Evolutionary conservation across 1,284 basidiomycete genomes (phyloP), one percentile per base, ranked within the genome.

Genomic region (Hemileia vastatrix): DNA sequence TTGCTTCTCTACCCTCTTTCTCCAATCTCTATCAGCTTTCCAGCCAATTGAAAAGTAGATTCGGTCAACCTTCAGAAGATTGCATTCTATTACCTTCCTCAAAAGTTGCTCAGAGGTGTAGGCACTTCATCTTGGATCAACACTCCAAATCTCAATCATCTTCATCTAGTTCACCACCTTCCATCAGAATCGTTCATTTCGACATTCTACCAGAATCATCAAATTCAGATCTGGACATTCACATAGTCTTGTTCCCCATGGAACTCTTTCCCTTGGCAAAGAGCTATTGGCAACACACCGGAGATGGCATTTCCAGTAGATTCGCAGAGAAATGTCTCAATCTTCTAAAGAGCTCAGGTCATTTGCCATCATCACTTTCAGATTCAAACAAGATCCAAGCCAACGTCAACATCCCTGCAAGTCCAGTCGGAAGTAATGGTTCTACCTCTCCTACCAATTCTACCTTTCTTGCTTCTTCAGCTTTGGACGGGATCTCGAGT

Each of bases 211-310:
- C 8, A 27, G 43, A 44, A 45, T 44, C 33, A 15, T 19, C 51
- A 5, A 47, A 40, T 45, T n/a, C 59, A 40, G 11, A 19, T 43
- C 23, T n/a, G 31, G 23, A 49, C 23, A 47, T 40, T 64, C 60
- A 69, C 57, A 68, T 73, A 54, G 70, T 73, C 45, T 84, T 3
- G 77, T 75, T 73, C 61, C 72, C 72, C 1, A 40, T 79, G 11
- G 79, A 83, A n/a, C 75, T 81, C 2, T 87, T 83, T 68, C 73
- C 82, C 0, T 73, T 87, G 3, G 91, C 89, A 9, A 96, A 90
- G 76, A 83, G 90, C 73, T 96, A 93, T 76, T 96, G 94, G 92
- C 93, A 97, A 71, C 93, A 97, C 73, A 86, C 88, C 0, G 94
- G 94, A 0, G 80, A 88, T 66, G 92, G 92, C 0, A 86, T 98